Evolutionary conservation across 2,329 filamentous ascomycete species (phyloP).

Genomic region (Botrytis aclada): DNA sequence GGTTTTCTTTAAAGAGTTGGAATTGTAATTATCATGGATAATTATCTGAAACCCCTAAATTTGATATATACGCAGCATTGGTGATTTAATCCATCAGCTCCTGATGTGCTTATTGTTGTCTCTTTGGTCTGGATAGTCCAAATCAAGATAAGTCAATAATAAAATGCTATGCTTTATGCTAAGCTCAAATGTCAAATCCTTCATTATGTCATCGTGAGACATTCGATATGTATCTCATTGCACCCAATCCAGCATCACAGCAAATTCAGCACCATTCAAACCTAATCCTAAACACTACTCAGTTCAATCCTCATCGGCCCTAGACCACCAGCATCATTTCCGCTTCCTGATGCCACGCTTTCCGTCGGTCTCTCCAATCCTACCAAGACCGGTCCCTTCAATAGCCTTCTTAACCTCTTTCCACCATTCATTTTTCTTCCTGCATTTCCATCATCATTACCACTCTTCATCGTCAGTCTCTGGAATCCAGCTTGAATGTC

Average conservation of each 20-base stretch:
- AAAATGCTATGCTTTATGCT: neutral
- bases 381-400: neutral
- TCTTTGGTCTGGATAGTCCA: neutral
- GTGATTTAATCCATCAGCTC: neutral
- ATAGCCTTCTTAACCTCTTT: neutral
- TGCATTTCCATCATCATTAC: neutral
- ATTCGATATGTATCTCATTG: neutral
- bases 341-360: neutral
- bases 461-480: neutral
- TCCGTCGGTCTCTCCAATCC: neutral
- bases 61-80: neutral
- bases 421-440: neutral
- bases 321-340: neutral
- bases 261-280: neutral
- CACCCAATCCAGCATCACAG: neutral
- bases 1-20: neutral
- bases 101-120: neutral
- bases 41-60: neutral
- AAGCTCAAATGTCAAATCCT: neutral
- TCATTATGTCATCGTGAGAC: neutral
- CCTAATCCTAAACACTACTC: neutral
- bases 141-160: too few species aligned
- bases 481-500: neutral
- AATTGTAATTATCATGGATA: neutral
- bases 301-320: neutral